Evolutionary conservation across 495 filamentous ascomycete species (phyloP), one percentile per base, ranked within the genome.

Genomic region (Lindgomyces ingoldianus): DNA sequence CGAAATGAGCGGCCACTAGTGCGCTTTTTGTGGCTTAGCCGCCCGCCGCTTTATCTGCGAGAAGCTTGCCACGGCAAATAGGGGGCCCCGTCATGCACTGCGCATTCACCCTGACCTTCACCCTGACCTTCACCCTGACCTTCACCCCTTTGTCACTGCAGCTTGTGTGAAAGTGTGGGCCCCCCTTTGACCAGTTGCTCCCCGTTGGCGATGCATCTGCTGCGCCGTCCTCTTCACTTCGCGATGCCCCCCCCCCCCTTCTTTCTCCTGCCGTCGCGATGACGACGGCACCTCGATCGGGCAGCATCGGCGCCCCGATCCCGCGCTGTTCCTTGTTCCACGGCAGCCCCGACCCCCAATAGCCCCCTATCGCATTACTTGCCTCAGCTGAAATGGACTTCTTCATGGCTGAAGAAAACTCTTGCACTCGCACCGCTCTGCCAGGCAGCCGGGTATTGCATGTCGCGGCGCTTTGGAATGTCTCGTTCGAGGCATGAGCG

Each of bases 221-320:
- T 3, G 22, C 27, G 36, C 25, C 22, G 54, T 42, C 14, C 33
- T 19, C 4, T 22, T 18, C n/a, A 14, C 52, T 4, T 19, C 52
- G 29, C 30, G 18, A 18, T 21, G 25, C 18, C 30, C 36, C 29
- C 2, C 36, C 30, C 19, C 52, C 14, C 53, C 19, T 26, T 18
- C 54, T 46, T 39, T n/a, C 33, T 42, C n/a, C n/a, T n/a, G n/a
- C 3, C 49, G 30, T 18, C 14, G 42, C 14, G 41, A 47, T 30
- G 54, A 46, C 54, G 36, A 30, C 2, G 9, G 26, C 11, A 10
- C 26, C 21, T 30, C 27, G 9, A 47, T 57, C 54, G 54, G 54
- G 54, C 54, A 57, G 54, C 54, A n/a, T 22, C 54, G 54, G 54
- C 25, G 54, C 36, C 4, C 3, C 9, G 12, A 26, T 18, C 21